Evolutionary conservation across 2,329 filamentous ascomycete genomes (phyloP), one percentile per base, ranked within the genome.

Genomic region (Trichoderma atroviride): DNA sequence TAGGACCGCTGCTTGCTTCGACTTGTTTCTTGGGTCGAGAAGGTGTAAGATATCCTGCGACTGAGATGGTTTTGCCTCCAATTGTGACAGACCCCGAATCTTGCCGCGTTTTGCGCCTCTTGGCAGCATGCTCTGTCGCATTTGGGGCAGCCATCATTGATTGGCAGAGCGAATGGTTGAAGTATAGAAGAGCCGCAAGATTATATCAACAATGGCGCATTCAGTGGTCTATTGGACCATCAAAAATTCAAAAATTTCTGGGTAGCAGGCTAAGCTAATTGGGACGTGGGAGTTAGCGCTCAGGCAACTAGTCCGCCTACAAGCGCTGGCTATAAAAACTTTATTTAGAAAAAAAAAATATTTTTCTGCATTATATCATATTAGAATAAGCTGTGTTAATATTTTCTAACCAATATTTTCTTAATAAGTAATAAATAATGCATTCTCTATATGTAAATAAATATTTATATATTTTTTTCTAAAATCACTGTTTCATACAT

Each of bases 1-100:
- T 68, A 2, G 27, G 19, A 52, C 31, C 70, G 24, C 68, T 64
- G 24, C 69, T 65, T 43, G 74, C 73, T 31, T 74, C 74, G 29
- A 71, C 65, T 7, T 69, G 70, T 69, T 76, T 43, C 19, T 43
- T 76, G 53, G 73, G 63, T 31, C 76, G 78, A 13, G 66, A 22
- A 72, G 79, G 80, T 59, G 78, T 79, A 59, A 87, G 77, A 70
- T 86, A 87, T 7, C 83, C 84, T 29, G 83, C 81, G 0, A 87
- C 73, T 0, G 83, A 85, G 29, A 87, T 83, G 14, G 77, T 75
- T 68, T 84, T 87, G 33, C 82, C 79, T 16, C 84, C 84, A 40
- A 87, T 80, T 29, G 77, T 83, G 68, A 87, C 72, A 5, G 82
- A 75, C 60, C 83, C 78, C 2, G 75, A 71, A 65, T 71, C 75